Conservation (phyloP, 208 protist species). For the Leishmania braziliensis region DNA sequence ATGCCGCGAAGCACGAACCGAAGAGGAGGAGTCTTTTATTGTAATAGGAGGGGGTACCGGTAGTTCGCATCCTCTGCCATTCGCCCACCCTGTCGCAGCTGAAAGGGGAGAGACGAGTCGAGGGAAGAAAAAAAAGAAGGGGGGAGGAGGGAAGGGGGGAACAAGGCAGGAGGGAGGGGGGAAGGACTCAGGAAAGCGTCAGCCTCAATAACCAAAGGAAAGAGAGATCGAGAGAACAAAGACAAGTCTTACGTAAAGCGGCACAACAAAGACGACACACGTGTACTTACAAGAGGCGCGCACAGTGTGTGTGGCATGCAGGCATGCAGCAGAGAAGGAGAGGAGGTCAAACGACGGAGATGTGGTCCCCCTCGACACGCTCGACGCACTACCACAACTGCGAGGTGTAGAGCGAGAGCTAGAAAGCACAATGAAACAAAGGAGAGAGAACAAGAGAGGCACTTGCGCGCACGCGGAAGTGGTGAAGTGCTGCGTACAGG, state of each 20-base stretch:
- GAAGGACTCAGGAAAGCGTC: background rate
- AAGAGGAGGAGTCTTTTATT: background rate
- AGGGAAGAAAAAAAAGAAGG: background rate
- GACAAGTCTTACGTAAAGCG: background rate
- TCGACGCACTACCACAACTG: background rate
- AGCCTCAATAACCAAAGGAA: background rate
- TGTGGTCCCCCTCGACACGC: background rate
- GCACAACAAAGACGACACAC: background rate
- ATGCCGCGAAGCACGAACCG: background rate
- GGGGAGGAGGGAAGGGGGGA: background rate
- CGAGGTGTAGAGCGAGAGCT: background rate
- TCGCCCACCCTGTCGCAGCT: background rate
- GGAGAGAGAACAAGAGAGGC: background rate
- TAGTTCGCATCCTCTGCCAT: background rate
- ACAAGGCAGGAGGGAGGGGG: background rate
- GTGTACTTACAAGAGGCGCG: no score
- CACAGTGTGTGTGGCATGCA: background rate
- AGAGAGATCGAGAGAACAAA: background rate
- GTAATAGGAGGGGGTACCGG: background rate
- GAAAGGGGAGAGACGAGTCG: background rate
- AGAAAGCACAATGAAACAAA: background rate
- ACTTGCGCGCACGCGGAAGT: no score
- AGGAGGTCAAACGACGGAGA: background rate
- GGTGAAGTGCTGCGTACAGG: no score
- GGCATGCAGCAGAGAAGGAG: background rate